Evolutionary conservation across 2,329 filamentous ascomycete genomes (phyloP).

Genomic region (Eurotiales sp.): DNA sequence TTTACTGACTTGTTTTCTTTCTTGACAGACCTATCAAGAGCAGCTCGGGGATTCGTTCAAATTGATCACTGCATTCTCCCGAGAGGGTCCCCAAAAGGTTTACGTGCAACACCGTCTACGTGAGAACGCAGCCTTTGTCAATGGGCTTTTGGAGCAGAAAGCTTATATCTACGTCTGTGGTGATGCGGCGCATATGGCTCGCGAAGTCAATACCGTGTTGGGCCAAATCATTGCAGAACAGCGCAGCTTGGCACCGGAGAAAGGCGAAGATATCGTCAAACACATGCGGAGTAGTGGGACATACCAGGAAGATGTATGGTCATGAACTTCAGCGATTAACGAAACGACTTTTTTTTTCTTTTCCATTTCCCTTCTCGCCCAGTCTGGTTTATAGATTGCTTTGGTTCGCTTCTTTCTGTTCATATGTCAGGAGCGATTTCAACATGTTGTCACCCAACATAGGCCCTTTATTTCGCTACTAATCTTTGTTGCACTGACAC

Average conservation of each 20-base stretch:
- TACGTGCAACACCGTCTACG: conserved; percentile 93
- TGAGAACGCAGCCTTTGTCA: conserved; percentile 78
- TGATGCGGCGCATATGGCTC: conserved; percentile 95
- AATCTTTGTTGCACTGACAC: neutral
- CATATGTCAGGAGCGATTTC: neutral
- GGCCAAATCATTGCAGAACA: conserved; percentile 82
- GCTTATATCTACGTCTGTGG: conserved; percentile 98
- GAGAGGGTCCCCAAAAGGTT: conserved; percentile 80
- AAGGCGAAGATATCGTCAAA: conserved; percentile 96
- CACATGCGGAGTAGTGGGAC: conserved; percentile 91
- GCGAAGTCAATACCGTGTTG: conserved; percentile 85
- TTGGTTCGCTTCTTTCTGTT: conserved; percentile 8
- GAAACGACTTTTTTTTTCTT: conserved; percentile 15
- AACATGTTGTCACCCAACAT: conserved; percentile 2
- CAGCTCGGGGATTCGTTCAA: conserved; percentile 84
- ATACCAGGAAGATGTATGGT: conserved; percentile 83
- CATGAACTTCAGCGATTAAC: conserved; percentile 34
- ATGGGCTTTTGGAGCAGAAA: conserved; percentile 75
- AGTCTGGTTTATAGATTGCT: conserved; percentile 10
- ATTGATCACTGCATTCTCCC: conserved; percentile 91
- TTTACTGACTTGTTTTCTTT: conserved; percentile 24
- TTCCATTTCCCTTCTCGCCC: neutral
- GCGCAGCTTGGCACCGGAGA: conserved; percentile 74
- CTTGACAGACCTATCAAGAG: conserved; percentile 70
- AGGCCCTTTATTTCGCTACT: neutral